Conservation (phyloP, 768 basidiomycete species). For the Trametes cubensis region DNA sequence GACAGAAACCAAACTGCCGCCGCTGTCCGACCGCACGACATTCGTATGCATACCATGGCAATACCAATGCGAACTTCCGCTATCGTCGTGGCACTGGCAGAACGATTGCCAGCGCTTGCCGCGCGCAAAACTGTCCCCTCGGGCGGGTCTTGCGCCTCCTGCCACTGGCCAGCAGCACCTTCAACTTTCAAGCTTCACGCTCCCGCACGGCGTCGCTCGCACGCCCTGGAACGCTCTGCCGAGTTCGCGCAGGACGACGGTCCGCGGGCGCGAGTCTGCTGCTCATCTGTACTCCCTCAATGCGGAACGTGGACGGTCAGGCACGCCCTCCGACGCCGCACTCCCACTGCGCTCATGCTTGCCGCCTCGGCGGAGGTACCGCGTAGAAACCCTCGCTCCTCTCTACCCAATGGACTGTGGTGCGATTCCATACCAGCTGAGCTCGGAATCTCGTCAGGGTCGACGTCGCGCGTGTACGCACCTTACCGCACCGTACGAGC, state of each 20-base stretch:
- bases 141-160: constrained; percentile 1
- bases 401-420: not conserved
- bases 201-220: too few species aligned
- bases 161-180: too few species aligned
- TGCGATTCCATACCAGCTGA: not conserved
- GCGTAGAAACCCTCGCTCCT: constrained; percentile 1
- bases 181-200: not conserved
- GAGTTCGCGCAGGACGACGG: not conserved
- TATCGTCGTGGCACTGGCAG: not conserved
- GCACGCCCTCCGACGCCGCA: constrained; percentile 12
- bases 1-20: constrained; percentile 4
- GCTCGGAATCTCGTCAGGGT: not conserved
- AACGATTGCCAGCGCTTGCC: not conserved
- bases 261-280: not conserved
- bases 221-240: constrained; percentile 5
- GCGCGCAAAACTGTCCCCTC: not conserved
- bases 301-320: constrained; percentile 13
- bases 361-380: constrained; percentile 15
- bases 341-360: constrained; percentile 12
- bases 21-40: not conserved
- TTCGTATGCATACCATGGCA: too few species aligned
- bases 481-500: too few species aligned
- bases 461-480: not conserved
- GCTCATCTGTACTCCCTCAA: not conserved
- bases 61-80: not conserved